Evolutionary conservation across 192 early-diverging fungal genomes (phyloP), one percentile per base, ranked within the genome.

Genomic region (Diversispora epigaea): DNA sequence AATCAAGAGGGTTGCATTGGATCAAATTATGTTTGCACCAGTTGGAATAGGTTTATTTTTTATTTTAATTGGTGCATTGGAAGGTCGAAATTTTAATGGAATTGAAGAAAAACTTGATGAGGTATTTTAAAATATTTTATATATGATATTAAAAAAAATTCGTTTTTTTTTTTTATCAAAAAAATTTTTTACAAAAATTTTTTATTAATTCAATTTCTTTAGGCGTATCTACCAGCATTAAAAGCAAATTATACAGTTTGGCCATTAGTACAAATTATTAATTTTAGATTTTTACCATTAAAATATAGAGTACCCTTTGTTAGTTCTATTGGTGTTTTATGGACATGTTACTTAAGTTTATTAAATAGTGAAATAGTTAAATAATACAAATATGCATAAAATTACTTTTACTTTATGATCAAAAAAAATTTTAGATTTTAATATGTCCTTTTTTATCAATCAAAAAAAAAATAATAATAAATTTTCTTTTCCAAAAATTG

Each of bases 301-400:
- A 74, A 82, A 12, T 90, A 86, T 62, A 80, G 91, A 12, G 80
- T 93, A 21, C 92, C 92, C 12, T 90, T 93, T 78, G 86, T 88
- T 43, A 91, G 91, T 71, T 80, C 83, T 5, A 80, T 91, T 39
- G 89, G 91, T 47, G 85, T 93, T n/a, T 83, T 90, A 17, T 93
- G 92, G 92, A 92, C 91, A 64, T 79, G 85, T 7, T 92, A 90
- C 79, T 83, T 93, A 32, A 91, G 90, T 41, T 90, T 88, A 85
- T 65, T 86, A 0, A 91, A 91, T 73, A 89, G 84, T 73, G 74
- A 67, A 14, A 66, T 76, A 9, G 73, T 78, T 14, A 9, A 63
- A 63, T 8, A 47, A 47, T n/a, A n/a, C n/a, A n/a, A n/a, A n/a
- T n/a, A n/a, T n/a, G n/a, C n/a, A n/a, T n/a, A n/a, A n/a, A n/a